Conservation (phyloP, 345 rosid species). For the Nephelium lappaceum region DNA sequence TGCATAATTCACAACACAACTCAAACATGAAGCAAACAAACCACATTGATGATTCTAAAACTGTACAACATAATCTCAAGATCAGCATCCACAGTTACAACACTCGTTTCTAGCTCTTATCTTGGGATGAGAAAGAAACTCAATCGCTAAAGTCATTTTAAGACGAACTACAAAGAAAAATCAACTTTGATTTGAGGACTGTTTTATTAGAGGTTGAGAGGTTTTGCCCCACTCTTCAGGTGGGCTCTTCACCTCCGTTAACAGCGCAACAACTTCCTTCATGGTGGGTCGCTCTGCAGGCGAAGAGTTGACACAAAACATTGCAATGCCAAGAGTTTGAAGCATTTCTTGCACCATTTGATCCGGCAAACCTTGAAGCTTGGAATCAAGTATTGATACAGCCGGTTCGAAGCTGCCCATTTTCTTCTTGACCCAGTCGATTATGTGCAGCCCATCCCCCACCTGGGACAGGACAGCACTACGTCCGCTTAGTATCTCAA, state of each 20-base stretch:
- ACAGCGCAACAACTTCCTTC: slow-evolving; percentile 94
- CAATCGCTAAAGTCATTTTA: slow-evolving; percentile 20
- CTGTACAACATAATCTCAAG: slow-evolving; percentile 56
- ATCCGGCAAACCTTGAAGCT: slow-evolving; percentile 84
- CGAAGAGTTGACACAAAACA: slow-evolving; percentile 92
- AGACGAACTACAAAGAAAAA: slow-evolving; percentile 9
- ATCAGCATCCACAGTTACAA: neutral
- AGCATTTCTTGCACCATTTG: slow-evolving; percentile 97
- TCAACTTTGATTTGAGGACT: slow-evolving; percentile 61
- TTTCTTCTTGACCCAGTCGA: slow-evolving; percentile 94
- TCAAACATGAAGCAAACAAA: slow-evolving; percentile 26
- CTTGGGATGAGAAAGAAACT: slow-evolving; percentile 29
- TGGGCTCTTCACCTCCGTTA: slow-evolving; percentile 87
- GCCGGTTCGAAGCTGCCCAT: slow-evolving; percentile 99
- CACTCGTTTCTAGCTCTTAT: neutral
- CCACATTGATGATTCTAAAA: slow-evolving; percentile 40
- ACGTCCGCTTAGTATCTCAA: slow-evolving; percentile 84
- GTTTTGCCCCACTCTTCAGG: slow-evolving; percentile 93
- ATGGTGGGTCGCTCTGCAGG: slow-evolving; percentile 87
- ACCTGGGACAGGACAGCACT: slow-evolving; percentile 72
- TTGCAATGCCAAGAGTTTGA: slow-evolving; percentile 87
- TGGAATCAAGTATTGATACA: slow-evolving; percentile 59
- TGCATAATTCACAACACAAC: neutral
- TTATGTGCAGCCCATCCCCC: slow-evolving; percentile 84
- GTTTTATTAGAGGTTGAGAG: slow-evolving; percentile 87